Percentiles rank a stretch among this genome's conserved stretches.
Evolutionary conservation across 768 basidiomycete genomes (phyloP).

Genomic region (Suillus placidus): DNA sequence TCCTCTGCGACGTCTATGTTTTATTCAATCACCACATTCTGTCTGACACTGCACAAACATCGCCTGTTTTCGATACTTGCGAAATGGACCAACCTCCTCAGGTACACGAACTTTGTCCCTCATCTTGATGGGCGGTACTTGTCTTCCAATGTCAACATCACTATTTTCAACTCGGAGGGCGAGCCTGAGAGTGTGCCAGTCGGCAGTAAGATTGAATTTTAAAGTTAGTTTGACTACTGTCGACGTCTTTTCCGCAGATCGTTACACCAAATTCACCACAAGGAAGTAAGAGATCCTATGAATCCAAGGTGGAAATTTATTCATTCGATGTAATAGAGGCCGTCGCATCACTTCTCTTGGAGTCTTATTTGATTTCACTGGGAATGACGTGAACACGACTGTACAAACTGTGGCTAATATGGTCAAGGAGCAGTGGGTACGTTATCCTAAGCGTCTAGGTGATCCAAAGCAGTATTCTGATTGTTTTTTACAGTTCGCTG

Average conservation of each 20-base stretch:
- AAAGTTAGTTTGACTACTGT: conserved; percentile 9
- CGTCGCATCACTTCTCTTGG: conserved; percentile 79
- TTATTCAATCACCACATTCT: not conserved
- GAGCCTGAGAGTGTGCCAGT: conserved; percentile 43
- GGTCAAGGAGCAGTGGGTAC: conserved; percentile 79
- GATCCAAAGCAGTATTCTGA: not conserved
- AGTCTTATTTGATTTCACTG: conserved; percentile 75
- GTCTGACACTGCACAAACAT: not conserved
- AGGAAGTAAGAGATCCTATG: conserved; percentile 52
- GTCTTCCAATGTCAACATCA: conserved; percentile 87
- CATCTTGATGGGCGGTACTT: conserved; percentile 73
- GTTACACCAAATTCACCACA: conserved; percentile 75
- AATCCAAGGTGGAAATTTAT: not conserved
- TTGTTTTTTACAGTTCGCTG: conserved; percentile 55
- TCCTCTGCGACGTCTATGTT: not conserved
- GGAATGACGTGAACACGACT: conserved; percentile 69
- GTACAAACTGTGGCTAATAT: conserved; percentile 74
- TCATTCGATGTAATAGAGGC: conserved; percentile 44
- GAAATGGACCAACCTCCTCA: conserved; percentile 22
- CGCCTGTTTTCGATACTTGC: not conserved
- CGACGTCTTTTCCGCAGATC: conserved; percentile 44
- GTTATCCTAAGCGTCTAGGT: conserved; percentile 13
- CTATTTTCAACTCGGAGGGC: conserved; percentile 49
- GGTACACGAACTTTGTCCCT: conserved; percentile 67
- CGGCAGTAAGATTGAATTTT: conserved; percentile 38